Conservation (phyloP, 495 filamentous ascomycete genomes). For the Daldinia decipiens region DNA sequence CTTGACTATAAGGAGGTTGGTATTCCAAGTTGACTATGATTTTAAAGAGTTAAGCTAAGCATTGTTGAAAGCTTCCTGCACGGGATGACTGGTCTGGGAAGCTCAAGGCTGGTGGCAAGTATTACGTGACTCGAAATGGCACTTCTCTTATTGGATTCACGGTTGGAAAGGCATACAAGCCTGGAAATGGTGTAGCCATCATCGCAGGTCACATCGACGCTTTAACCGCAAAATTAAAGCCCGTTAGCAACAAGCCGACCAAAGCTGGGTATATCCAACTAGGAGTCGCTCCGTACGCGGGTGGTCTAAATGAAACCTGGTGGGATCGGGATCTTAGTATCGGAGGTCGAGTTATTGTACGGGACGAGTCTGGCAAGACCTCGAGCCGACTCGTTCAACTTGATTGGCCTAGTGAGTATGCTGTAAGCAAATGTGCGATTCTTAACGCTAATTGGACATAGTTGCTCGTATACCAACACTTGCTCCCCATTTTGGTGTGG, state of each 20-base stretch:
- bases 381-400: constrained; percentile 85
- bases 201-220: constrained; percentile 94
- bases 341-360: constrained; percentile 87
- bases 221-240: constrained; percentile 88
- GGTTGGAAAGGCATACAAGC: constrained; percentile 81
- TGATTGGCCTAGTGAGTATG: constrained; percentile 75
- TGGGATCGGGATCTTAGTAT: constrained; percentile 94
- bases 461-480: constrained; percentile 93
- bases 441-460: constrained; percentile 40
- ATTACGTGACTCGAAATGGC: constrained; percentile 86
- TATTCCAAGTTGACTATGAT: constrained; percentile 5
- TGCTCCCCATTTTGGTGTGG: constrained; percentile 90
- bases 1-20: constrained; percentile 74
- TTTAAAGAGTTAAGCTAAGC: constrained; percentile 23
- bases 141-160: constrained; percentile 88
- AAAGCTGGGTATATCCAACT: constrained; percentile 89
- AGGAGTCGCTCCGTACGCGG: constrained; percentile 92
- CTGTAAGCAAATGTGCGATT: background rate
- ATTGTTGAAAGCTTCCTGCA: constrained; percentile 69
- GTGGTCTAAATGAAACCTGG: constrained; percentile 86
- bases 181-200: constrained; percentile 82
- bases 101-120: constrained; percentile 83
- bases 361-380: constrained; percentile 81
- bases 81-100: constrained; percentile 80
- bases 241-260: constrained; percentile 79